Evolutionary conservation across 78 protist genomes (phyloP).

Genomic region (Paratrimastix pyriformis): DNA sequence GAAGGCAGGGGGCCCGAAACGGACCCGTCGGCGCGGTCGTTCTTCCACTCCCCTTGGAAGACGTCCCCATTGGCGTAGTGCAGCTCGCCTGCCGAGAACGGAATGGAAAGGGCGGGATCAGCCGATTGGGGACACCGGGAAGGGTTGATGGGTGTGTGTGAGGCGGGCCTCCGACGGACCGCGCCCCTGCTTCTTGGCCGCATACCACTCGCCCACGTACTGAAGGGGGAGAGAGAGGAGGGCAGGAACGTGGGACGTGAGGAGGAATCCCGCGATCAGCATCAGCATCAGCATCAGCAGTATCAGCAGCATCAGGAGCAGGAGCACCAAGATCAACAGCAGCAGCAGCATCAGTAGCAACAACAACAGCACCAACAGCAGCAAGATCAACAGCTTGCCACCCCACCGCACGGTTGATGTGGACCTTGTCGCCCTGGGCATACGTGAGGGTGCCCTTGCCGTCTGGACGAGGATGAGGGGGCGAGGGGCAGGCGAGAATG

Average conservation of each 20-base stretch:
- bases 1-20: background rate
- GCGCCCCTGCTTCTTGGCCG: conserved; percentile 45
- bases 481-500: background rate
- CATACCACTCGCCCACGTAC: conserved; percentile 36
- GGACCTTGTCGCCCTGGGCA: conserved; percentile 31
- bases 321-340: no score
- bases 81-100: conserved; percentile 18
- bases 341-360: no score
- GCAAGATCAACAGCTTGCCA: background rate
- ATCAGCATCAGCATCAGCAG: no score
- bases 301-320: no score
- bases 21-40: background rate
- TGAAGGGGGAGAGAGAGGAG: no score
- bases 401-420: background rate
- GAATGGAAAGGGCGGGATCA: background rate
- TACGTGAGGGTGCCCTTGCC: conserved; percentile 40
- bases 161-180: no score
- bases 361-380: no score
- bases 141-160: no score
- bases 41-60: conserved; percentile 43
- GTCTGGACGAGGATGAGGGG: background rate
- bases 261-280: no score
- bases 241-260: no score
- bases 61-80: conserved; percentile 36
- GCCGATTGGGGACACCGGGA: no score